Conservation (phyloP, 768 basidiomycete species). For the Epithele typhae region DNA sequence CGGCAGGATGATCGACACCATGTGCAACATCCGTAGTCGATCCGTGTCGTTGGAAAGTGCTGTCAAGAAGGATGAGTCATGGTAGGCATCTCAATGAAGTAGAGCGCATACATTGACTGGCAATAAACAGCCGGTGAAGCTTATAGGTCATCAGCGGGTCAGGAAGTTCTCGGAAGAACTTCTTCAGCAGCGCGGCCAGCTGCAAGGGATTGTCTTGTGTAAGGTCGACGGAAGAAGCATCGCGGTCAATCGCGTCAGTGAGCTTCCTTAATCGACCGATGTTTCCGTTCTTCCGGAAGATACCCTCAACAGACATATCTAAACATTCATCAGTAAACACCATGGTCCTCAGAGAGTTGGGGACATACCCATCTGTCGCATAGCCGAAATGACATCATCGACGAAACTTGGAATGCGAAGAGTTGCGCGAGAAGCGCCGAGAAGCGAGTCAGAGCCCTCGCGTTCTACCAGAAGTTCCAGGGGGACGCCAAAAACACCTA, state of each 20-base stretch:
- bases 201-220: slow-evolving; percentile 96
- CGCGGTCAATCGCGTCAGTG: slow-evolving; percentile 91
- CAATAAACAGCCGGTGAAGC: slow-evolving; percentile 82
- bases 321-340: neutral
- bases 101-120: slow-evolving; percentile 69
- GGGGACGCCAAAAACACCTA: slow-evolving; percentile 91
- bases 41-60: slow-evolving; percentile 68
- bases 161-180: slow-evolving; percentile 93
- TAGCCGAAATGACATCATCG: slow-evolving; percentile 96
- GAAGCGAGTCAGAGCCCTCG: slow-evolving; percentile 92
- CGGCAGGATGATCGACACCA: slow-evolving; percentile 82
- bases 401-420: slow-evolving; percentile 95
- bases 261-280: slow-evolving; percentile 90
- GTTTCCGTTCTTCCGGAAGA: slow-evolving; percentile 98
- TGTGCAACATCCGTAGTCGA: slow-evolving; percentile 77
- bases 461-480: slow-evolving; percentile 90
- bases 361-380: slow-evolving; percentile 95
- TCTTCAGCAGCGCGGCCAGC: slow-evolving; percentile 93
- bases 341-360: neutral
- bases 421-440: slow-evolving; percentile 81
- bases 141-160: slow-evolving; percentile 96
- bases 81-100: neutral
- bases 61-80: slow-evolving; percentile 11
- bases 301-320: slow-evolving; percentile 99
- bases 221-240: slow-evolving; percentile 86